Percentiles rank a stretch among this genome's conserved stretches.
Conservation (phyloP, 345 rosid genomes). For the Populus davidiana region DNA sequence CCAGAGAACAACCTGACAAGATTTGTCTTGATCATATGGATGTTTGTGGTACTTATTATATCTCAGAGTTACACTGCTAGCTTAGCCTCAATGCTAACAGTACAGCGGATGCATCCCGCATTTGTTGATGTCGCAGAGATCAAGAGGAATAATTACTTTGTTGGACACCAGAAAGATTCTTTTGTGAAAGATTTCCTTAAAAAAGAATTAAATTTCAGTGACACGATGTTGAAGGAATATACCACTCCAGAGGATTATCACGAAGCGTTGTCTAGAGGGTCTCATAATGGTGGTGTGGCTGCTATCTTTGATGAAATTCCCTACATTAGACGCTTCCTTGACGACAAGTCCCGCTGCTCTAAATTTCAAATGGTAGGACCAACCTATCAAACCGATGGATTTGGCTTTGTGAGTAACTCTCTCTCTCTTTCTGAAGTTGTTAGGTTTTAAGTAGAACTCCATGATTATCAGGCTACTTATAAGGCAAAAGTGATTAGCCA, state of each 20-base stretch:
- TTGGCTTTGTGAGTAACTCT: background rate
- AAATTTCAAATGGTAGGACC: background rate
- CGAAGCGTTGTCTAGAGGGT: constrained; percentile 17
- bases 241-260: background rate
- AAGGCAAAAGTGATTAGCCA: too few species aligned
- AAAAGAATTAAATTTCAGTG: background rate
- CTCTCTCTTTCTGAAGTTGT: background rate
- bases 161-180: constrained; percentile 38
- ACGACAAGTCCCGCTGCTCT: constrained; percentile 14
- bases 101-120: constrained; percentile 35
- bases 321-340: constrained; percentile 37
- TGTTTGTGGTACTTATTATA: constrained; percentile 45
- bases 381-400: background rate
- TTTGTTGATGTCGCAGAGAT: background rate
- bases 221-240: background rate
- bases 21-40: constrained; percentile 53
- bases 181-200: constrained; percentile 12
- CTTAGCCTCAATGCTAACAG: constrained; percentile 44
- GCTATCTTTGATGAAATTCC: constrained; percentile 42
- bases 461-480: too few species aligned
- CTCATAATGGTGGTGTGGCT: constrained; percentile 18
- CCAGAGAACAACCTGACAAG: constrained; percentile 41
- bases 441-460: too few species aligned
- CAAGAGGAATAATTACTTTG: background rate
- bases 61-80: constrained; percentile 54